phyloP scores from a whole-genome alignment of 805 yeast species.

The Kodamaea fukazawae region DNA sequence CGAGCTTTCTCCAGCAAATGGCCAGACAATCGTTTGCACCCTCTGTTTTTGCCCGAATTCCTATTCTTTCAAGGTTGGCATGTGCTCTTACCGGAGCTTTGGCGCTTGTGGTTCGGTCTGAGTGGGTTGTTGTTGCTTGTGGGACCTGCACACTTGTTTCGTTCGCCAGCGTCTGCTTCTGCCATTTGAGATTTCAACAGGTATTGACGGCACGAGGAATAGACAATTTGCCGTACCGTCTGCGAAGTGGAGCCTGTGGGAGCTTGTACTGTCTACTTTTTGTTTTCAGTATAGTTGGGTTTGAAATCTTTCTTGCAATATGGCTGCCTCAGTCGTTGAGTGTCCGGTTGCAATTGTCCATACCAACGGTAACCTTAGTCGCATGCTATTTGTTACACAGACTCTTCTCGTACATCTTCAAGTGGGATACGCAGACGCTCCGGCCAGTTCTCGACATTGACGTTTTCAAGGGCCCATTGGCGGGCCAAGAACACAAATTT shows the following conservation, averaged over 20 bases:
- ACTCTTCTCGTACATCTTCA: background rate
- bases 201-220: conserved; percentile 1
- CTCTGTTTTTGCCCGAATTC: background rate
- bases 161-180: background rate
- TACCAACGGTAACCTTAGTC: background rate
- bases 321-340: conserved; percentile 1
- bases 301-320: background rate
- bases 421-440: background rate
- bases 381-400: background rate
- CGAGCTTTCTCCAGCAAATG: background rate
- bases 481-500: background rate
- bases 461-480: background rate
- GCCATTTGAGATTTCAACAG: conserved; percentile 5
- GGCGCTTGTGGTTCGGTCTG: background rate
- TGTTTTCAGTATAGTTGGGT: background rate
- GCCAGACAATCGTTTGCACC: background rate
- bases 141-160: background rate
- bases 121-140: background rate
- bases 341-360: background rate
- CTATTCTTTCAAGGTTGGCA: background rate
- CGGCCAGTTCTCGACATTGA: background rate
- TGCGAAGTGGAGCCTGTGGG: conserved; percentile 1
- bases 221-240: background rate
- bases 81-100: background rate
- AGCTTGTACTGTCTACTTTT: background rate